Percentiles rank a stretch among this genome's conserved stretches.
phyloP scores from a whole-genome alignment of 306 rosid genomes.

The Inga oerstediana region DNA sequence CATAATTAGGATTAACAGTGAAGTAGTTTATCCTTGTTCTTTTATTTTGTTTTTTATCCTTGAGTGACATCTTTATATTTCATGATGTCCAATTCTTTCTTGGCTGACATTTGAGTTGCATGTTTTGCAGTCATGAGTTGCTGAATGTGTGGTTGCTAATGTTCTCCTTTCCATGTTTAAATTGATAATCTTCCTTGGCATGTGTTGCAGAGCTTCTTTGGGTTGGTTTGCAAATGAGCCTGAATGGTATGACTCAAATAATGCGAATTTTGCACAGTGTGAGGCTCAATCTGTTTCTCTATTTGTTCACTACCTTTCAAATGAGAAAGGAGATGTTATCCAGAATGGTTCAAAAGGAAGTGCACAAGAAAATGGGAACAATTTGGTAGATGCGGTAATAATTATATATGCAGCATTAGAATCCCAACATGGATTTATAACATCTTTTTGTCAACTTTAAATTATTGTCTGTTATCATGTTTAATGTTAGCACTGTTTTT shows the following conservation, averaged over 20 bases:
- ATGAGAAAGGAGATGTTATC: conserved; percentile 62
- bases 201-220: conserved; percentile 73
- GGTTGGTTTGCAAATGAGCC: conserved; percentile 93
- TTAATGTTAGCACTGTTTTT: conserved; percentile 25
- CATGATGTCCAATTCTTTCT: conserved; percentile 10
- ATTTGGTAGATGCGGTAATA: conserved; percentile 67
- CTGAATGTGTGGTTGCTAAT: conserved; percentile 10
- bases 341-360: conserved; percentile 69
- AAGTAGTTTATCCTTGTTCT: conserved; percentile 5
- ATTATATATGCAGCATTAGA: conserved; percentile 28
- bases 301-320: conserved; percentile 81
- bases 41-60: conserved; percentile 11
- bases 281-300: conserved; percentile 93
- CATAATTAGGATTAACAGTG: conserved; percentile 19
- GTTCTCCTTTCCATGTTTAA: conserved; percentile 32
- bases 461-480: not conserved
- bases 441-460: conserved; percentile 18
- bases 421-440: conserved; percentile 26
- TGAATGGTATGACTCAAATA: conserved; percentile 83
- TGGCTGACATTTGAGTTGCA: conserved; percentile 24
- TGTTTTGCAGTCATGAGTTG: conserved; percentile 11
- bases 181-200: conserved; percentile 40
- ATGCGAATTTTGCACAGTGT: conserved; percentile 77
- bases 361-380: conserved; percentile 75
- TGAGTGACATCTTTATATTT: conserved; percentile 16